Conservation (phyloP, 108 stramenopile genomes). For the Nannochloropsis gaditana region DNA sequence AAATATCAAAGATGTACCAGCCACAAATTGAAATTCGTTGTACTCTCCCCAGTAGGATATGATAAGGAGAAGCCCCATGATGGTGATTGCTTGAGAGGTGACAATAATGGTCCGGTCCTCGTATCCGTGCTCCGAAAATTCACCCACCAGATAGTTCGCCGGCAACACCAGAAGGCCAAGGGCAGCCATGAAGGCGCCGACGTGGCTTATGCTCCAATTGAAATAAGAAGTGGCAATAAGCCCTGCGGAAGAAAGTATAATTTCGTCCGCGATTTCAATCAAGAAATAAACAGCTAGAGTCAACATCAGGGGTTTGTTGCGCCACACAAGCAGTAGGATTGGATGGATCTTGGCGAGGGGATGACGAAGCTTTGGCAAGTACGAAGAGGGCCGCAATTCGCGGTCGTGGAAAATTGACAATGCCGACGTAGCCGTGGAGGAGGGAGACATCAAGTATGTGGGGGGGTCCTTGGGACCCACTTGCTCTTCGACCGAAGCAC, state of each 20-base stretch:
- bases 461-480: constrained; percentile 19
- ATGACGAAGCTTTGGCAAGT: neutral
- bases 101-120: constrained; percentile 62
- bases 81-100: constrained; percentile 50
- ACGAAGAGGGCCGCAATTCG: constrained; percentile 18
- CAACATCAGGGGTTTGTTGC: constrained; percentile 60
- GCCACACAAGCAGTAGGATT: constrained; percentile 32
- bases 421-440: neutral
- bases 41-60: constrained; percentile 34
- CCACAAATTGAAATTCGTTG: constrained; percentile 15
- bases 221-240: constrained; percentile 59
- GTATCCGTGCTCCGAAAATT: constrained; percentile 48
- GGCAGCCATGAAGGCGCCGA: constrained; percentile 56
- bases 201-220: constrained; percentile 51
- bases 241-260: constrained; percentile 55
- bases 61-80: constrained; percentile 55
- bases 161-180: constrained; percentile 63
- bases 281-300: constrained; percentile 62
- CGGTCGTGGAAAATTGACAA: neutral
- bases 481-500: constrained; percentile 1
- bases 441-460: constrained; percentile 6
- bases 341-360: constrained; percentile 3
- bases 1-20: neutral
- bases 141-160: constrained; percentile 57
- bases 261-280: constrained; percentile 62